Evolutionary conservation across 495 filamentous ascomycete species (phyloP).

Genomic region (Talaromyces adpressus): DNA sequence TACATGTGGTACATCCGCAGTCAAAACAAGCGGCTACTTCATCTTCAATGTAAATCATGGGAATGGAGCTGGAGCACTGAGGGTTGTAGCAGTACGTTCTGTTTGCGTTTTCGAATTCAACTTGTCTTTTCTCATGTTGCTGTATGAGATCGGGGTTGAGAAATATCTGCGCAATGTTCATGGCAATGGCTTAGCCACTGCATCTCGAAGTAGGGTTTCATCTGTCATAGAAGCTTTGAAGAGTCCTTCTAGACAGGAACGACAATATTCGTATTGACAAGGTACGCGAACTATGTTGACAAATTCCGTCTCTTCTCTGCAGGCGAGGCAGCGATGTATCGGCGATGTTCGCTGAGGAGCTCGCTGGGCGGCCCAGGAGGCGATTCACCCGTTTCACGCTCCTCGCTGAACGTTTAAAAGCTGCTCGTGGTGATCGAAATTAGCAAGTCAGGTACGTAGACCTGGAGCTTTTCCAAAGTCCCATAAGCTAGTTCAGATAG

Average conservation of each 20-base stretch:
- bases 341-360: background rate
- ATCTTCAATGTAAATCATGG: constrained; percentile 17
- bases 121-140: constrained; percentile 28
- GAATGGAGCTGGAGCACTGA: constrained; percentile 40
- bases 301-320: constrained; percentile 10
- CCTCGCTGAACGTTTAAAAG: background rate
- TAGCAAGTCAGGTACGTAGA: background rate
- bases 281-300: constrained; percentile 10
- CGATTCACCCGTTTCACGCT: background rate
- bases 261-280: constrained; percentile 41
- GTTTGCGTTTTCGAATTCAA: constrained; percentile 38
- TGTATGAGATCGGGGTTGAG: constrained; percentile 21
- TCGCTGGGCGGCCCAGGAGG: background rate
- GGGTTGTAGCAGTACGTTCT: constrained; percentile 40
- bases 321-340: constrained; percentile 10
- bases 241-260: constrained; percentile 29
- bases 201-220: constrained; percentile 45
- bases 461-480: constrained; percentile 4
- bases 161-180: constrained; percentile 21
- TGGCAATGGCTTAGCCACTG: constrained; percentile 32
- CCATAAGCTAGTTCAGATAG: background rate
- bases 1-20: constrained; percentile 36
- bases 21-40: constrained; percentile 32
- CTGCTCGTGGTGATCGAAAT: background rate
- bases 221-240: constrained; percentile 35